A percentile compares a stretch with the other conserved stretches of the same genome.
Conservation (phyloP, 2,329 filamentous ascomycete species). For the Chalaropsis thielavioides region DNA sequence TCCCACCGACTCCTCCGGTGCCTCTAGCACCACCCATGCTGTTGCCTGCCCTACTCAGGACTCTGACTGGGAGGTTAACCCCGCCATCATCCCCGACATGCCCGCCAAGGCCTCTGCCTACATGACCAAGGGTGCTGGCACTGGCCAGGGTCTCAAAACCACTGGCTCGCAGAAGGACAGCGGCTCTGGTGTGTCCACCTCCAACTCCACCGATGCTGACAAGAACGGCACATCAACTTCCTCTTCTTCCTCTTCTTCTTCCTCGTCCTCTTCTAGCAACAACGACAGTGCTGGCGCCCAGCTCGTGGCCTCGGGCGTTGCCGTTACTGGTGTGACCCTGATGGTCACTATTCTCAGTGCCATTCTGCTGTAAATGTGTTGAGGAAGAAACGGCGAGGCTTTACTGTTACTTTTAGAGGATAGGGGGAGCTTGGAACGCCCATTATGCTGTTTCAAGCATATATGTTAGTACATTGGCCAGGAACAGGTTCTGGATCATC, state of each 20-base stretch:
- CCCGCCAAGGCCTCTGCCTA: slow-evolving; percentile 37
- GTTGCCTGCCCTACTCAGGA: slow-evolving; percentile 37
- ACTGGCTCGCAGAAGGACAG: slow-evolving; percentile 39
- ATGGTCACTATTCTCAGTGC: slow-evolving; percentile 29
- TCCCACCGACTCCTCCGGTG: slow-evolving; percentile 38
- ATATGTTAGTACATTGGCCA: neutral
- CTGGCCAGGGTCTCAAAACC: slow-evolving; percentile 38
- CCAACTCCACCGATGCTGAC: slow-evolving; percentile 26
- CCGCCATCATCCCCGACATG: slow-evolving; percentile 37
- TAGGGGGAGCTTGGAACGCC: neutral
- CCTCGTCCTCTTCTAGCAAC: slow-evolving; percentile 18
- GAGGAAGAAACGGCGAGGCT: neutral
- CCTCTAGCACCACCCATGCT: slow-evolving; percentile 33
- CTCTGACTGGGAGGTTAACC: slow-evolving; percentile 36
- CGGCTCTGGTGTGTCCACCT: slow-evolving; percentile 34
- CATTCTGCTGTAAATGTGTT: slow-evolving; percentile 26
- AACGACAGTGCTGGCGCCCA: slow-evolving; percentile 24
- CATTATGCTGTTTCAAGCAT: neutral
- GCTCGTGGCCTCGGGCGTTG: slow-evolving; percentile 22
- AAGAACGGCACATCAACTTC: slow-evolving; percentile 13
- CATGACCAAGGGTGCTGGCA: slow-evolving; percentile 39
- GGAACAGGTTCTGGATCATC: neutral
- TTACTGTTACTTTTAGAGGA: slow-evolving; percentile 4
- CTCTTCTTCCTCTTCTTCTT: neutral
- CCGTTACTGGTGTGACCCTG: slow-evolving; percentile 25